Conservation (phyloP, 495 filamentous ascomycete genomes). For the Aspergillus affinis region DNA sequence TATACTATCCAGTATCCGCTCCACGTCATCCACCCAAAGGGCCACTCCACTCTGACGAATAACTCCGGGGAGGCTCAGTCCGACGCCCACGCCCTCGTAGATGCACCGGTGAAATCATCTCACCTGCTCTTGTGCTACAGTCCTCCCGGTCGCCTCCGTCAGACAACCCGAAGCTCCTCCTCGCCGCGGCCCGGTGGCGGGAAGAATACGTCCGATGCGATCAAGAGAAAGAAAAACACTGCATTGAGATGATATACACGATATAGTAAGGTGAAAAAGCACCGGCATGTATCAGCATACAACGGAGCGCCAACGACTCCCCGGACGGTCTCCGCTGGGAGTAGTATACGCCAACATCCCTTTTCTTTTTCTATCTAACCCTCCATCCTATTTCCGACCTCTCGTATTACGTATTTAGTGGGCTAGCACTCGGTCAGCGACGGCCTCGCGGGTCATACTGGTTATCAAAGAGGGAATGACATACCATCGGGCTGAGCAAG, state of each 20-base stretch:
- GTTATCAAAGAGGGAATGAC: constrained; percentile 9
- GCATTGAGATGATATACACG: constrained; percentile 51
- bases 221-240: constrained; percentile 25
- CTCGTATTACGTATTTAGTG: constrained; percentile 45
- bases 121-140: too few species aligned
- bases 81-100: not conserved
- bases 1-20: not conserved
- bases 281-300: constrained; percentile 45
- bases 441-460: not conserved
- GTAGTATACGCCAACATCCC: constrained; percentile 33
- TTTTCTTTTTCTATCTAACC: constrained; percentile 41
- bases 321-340: constrained; percentile 23
- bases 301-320: constrained; percentile 29
- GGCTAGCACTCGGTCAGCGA: constrained; percentile 29
- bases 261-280: constrained; percentile 41
- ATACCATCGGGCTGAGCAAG: constrained; percentile 84
- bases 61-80: not conserved
- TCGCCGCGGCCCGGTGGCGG: not conserved
- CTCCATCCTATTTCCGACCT: constrained; percentile 25
- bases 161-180: not conserved
- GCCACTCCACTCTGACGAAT: not conserved
- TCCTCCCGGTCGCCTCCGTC: too few species aligned
- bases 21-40: constrained; percentile 4
- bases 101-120: not conserved
- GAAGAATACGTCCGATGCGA: not conserved